Base-by-base conservation (phyloP, 2,329 filamentous ascomycete species). In the Cytospora paraplurivora region DNA sequence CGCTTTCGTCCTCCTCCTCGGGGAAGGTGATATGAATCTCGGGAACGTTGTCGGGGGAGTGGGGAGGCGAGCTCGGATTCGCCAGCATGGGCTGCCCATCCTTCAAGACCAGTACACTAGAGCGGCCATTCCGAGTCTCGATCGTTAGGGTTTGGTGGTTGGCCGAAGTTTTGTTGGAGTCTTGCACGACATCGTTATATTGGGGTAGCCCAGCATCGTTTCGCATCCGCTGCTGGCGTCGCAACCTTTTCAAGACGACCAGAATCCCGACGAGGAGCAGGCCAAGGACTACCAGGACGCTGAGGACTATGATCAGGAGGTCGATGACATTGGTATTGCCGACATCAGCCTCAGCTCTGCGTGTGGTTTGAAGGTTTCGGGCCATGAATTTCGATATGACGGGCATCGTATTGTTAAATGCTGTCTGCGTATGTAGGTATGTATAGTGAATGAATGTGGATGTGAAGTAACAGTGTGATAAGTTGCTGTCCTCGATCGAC, bases 21-120 rank as follows among this genome's bases (percentile, higher is more conserved):
- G 95, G 95, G 81, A 99, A 98, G 41, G 95, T 98, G 76, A 99
- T 97, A 77, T 93, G 92, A 72, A 99, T 99, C 79, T 98, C 91
- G 21, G 95, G 95, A 34, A 98, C 85, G 69, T 90, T 89, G 76
- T 86, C 91, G n/a, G 90, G 89, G 53, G 89, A 91, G 71, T 89
- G 81, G 27, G 93, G 91, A 17, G 92, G 89, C 67, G 87, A 89
- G 65, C 84, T 82, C 37, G 91, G 90, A 77, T 91, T 91, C 68
- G 88, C 84, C 69, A 94, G 86, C 78, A 96, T 88, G 68, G 87
- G 87, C 73, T 83, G 78, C 67, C 89, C 87, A 77, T 95, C 92
- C 76, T 92, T 87, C 75, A 92, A 90, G 71, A 95, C 85, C 66
- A 92, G 84, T 69, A 95, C 83, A 66, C 91, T 91, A 62, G 87